Percentiles rank a stretch among this genome's conserved stretches.
These are phyloP conservation scores for Microbotryum silenes-acaulis DNA, from an alignment of 1,284 basidiomycete genomes.

Conservation along the genomic window DNA sequence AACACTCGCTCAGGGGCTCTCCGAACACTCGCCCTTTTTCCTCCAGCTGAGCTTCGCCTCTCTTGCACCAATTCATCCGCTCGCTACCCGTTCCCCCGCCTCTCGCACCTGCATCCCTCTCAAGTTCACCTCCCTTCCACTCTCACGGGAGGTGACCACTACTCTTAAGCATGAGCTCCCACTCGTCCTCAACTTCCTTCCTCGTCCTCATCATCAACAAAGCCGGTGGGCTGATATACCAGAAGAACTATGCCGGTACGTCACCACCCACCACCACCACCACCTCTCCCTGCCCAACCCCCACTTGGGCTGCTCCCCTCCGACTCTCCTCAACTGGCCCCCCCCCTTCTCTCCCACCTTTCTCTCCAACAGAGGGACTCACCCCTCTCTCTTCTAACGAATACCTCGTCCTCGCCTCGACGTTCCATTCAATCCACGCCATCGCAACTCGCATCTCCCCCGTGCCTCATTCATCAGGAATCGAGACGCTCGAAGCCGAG, in stretches of 20 bases:
- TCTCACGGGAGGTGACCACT: neutral
- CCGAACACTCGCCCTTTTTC: too few relatives aligned
- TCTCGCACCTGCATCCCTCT: too few relatives aligned
- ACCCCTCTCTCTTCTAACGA: slow-evolving; percentile 88
- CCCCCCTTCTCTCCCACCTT: slow-evolving; percentile 12
- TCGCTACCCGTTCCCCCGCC: too few relatives aligned
- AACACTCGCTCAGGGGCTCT: neutral
- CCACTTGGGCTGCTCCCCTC: slow-evolving; percentile 10
- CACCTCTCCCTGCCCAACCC: neutral
- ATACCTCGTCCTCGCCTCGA: slow-evolving; percentile 92
- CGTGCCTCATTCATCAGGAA: slow-evolving; percentile 67
- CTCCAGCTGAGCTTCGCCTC: too few relatives aligned
- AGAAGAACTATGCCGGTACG: slow-evolving; percentile 77
- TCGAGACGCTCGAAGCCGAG: slow-evolving; percentile 89
- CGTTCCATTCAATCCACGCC: slow-evolving; percentile 94
- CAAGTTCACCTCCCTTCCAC: too few relatives aligned
- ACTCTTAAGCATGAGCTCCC: neutral
- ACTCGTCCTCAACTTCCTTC: slow-evolving; percentile 57
- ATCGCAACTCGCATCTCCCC: slow-evolving; percentile 90
- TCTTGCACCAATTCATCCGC: too few relatives aligned
- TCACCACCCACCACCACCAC: slow-evolving; percentile 10
- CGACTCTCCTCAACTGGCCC: slow-evolving; percentile 2
- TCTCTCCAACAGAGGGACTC: slow-evolving; percentile 62
- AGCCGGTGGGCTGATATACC: slow-evolving; percentile 92
- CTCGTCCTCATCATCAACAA: slow-evolving; percentile 96